Evolutionary conservation across 1,139 yeast genomes (phyloP).

Genomic region (Meyerozyma carpophila): DNA sequence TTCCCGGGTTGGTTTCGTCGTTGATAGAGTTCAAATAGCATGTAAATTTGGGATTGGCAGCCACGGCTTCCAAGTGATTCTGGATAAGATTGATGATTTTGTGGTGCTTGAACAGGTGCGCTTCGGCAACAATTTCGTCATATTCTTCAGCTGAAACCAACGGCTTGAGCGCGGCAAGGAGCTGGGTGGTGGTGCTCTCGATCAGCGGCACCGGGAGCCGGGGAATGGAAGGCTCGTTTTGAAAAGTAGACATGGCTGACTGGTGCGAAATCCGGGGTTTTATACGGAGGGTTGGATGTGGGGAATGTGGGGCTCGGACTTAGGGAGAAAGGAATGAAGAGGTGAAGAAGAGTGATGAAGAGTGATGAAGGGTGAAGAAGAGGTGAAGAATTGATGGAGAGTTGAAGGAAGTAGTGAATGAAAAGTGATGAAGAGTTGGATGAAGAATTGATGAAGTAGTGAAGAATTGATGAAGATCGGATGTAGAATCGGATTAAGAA

Average conservation of each 20-base stretch:
- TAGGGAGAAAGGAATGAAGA: background rate
- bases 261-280: background rate
- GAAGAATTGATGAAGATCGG: too few species aligned
- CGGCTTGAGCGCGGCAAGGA: slow-evolving; percentile 47
- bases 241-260: slow-evolving; percentile 5
- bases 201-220: slow-evolving; percentile 52
- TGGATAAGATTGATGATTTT: slow-evolving; percentile 45
- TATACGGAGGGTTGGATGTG: background rate
- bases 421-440: too few species aligned
- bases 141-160: slow-evolving; percentile 41
- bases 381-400: too few species aligned
- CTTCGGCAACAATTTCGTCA: slow-evolving; percentile 29
- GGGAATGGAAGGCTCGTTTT: slow-evolving; percentile 32
- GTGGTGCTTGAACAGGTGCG: slow-evolving; percentile 40
- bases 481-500: too few species aligned
- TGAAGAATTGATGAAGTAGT: too few species aligned
- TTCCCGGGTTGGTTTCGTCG: slow-evolving; percentile 55
- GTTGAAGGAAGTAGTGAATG: background rate
- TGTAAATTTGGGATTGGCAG: slow-evolving; percentile 28
- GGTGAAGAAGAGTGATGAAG: too few species aligned
- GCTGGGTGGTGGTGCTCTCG: slow-evolving; percentile 38
- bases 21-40: slow-evolving; percentile 61
- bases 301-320: background rate
- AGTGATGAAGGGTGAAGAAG: too few species aligned
- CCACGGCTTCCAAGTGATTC: slow-evolving; percentile 35